These are phyloP conservation scores for Mycena galericulata DNA, from an alignment of 768 basidiomycete genomes.

Conservation along the genomic window DNA sequence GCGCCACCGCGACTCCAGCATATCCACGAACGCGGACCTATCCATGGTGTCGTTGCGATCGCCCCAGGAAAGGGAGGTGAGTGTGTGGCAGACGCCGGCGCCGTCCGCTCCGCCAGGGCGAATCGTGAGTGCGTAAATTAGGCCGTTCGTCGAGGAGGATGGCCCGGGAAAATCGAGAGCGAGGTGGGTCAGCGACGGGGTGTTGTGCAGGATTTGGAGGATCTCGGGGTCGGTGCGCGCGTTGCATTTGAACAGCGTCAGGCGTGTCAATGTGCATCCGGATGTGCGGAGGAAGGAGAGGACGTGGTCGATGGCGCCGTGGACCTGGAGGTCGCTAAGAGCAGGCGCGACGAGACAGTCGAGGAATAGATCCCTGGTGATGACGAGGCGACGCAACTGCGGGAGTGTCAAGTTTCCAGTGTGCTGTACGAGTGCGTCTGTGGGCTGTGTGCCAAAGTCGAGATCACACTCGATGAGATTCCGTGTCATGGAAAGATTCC, in stretches of 20 bases:
- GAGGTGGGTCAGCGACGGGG: background rate
- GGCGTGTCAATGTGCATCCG: background rate
- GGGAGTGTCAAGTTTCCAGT: background rate
- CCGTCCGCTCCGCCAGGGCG: too few species aligned
- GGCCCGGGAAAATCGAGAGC: background rate
- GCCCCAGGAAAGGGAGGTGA: background rate
- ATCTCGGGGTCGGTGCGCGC: background rate
- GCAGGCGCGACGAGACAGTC: background rate
- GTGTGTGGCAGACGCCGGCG: background rate
- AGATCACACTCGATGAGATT: conserved; percentile 14
- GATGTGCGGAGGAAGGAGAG: background rate
- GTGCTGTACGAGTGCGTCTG: background rate
- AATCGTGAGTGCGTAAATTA: conserved; percentile 3
- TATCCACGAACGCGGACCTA: background rate
- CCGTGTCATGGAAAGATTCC: background rate
- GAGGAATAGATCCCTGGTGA: background rate
- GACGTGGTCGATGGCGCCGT: background rate
- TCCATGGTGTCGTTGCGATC: background rate
- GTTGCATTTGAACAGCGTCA: background rate
- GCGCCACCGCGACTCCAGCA: conserved; percentile 5
- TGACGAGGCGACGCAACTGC: background rate
- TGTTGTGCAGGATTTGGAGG: background rate
- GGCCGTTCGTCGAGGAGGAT: background rate
- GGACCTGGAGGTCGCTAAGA: background rate
- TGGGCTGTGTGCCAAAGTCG: background rate